Conservation (phyloP, 2,329 filamentous ascomycete genomes). For the Arachnopeziza araneosa region DNA sequence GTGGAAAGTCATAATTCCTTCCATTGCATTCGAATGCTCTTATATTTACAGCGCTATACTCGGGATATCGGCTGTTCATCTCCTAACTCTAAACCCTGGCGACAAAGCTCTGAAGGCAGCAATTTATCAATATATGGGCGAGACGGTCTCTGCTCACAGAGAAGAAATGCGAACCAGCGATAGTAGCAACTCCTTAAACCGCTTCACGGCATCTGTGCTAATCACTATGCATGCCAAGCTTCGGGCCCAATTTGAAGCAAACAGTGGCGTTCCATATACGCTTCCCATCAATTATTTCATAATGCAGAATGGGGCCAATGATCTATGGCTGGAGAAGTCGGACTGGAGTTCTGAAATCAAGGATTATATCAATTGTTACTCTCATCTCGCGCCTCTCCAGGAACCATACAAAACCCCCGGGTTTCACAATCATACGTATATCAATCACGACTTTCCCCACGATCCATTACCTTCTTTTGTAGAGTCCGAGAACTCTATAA, state of each 20-base stretch:
- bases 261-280: not conserved
- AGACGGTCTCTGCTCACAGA: not conserved
- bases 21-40: slow-evolving; percentile 26
- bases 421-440: not conserved
- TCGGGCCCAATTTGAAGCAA: not conserved
- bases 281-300: not conserved
- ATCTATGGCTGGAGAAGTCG: not conserved
- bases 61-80: slow-evolving; percentile 25
- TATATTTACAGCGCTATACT: slow-evolving; percentile 25
- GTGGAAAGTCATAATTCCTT: slow-evolving; percentile 18
- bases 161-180: not conserved
- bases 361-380: not conserved
- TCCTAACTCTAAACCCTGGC: slow-evolving; percentile 15
- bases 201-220: not conserved
- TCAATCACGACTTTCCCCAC: not conserved
- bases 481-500: not conserved
- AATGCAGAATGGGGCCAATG: not conserved
- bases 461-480: not conserved
- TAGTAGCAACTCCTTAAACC: not conserved
- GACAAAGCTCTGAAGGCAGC: not conserved
- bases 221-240: not conserved
- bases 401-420: not conserved
- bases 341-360: not conserved
- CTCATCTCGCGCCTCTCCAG: not conserved
- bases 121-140: not conserved